Base-by-base conservation (phyloP, 2,329 filamentous ascomycete genomes). In the Epichloe gansuensis region DNA sequence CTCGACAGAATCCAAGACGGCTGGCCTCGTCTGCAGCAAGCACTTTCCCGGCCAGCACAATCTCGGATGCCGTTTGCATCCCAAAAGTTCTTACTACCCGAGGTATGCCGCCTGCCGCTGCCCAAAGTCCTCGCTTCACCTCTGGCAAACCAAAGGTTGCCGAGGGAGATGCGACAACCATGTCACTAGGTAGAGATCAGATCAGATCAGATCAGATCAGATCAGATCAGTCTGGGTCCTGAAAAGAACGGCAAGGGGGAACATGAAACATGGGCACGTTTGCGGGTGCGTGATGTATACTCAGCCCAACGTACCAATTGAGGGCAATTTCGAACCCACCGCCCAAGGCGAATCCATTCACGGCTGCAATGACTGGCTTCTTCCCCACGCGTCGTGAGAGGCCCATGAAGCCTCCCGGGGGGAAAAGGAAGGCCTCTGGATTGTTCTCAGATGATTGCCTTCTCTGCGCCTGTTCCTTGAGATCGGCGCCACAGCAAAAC, bases 301-400 rank as follows among this genome's bases (percentile, higher is more conserved):
- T 31, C 27, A 9, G 36, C 27, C 44, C 17, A 25, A 63, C 68
- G 38, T 62, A 77, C 75, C 74, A 78, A 48, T 76, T 76, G 51
- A 78, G 63, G 8, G 72, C 70, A 57, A 78, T 75, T 63, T 81
- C 77, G 56, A 78, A 79, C 0, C 77, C 78, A 4, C 77, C 78
- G 0, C 78, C 78, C 46, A 78, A 65, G 1, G 76, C 75, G 54
- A 74, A 71, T 0, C 78, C 78, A 63, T 81, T 81, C 3, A 80
- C 75, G 2, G 78, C 78, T 8, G 76, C 77, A 60, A 81, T 77
- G 45, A 81, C 70, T 1, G 78, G 78, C 63, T 81, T 81, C 67
- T 78, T 81, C 0, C 81, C 80, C 12, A 64, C 64, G 12, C 81
- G 68, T 41, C 75, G 68, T 41, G 74, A 78, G 13, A 84, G 61